These are phyloP conservation scores for Penicillium sp. DNA, from an alignment of 2,329 filamentous ascomycete genomes.

Conservation along the genomic window DNA sequence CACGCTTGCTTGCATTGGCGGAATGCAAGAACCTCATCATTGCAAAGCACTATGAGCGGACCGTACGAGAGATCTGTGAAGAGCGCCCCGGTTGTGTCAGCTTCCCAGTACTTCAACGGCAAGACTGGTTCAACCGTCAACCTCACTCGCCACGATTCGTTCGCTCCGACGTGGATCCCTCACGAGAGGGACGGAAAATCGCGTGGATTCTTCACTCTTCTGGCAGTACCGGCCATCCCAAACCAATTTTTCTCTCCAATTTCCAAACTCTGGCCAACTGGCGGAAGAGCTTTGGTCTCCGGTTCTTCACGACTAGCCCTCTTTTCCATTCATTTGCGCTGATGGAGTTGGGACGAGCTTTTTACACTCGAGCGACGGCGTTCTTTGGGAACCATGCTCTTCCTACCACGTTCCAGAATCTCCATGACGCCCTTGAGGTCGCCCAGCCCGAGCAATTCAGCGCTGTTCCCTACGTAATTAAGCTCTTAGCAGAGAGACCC, in stretches of 20 bases:
- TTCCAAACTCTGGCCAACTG: slow-evolving; percentile 46
- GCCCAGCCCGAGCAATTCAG: slow-evolving; percentile 40
- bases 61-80: slow-evolving; percentile 11
- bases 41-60: slow-evolving; percentile 17
- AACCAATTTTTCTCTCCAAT: slow-evolving; percentile 56
- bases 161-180: slow-evolving; percentile 15
- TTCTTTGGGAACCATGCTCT: slow-evolving; percentile 51
- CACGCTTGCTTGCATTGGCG: slow-evolving; percentile 40
- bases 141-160: slow-evolving; percentile 3
- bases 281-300: slow-evolving; percentile 39
- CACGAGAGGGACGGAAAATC: slow-evolving; percentile 30
- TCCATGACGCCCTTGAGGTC: slow-evolving; percentile 31
- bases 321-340: slow-evolving; percentile 56
- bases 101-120: slow-evolving; percentile 15
- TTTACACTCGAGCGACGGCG: slow-evolving; percentile 47
- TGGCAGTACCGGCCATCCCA: slow-evolving; percentile 57
- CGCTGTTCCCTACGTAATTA: slow-evolving; percentile 59
- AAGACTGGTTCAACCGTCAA: slow-evolving; percentile 18
- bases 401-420: slow-evolving; percentile 47
- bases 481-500: slow-evolving; percentile 54
- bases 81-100: slow-evolving; percentile 18
- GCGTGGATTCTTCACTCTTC: slow-evolving; percentile 45
- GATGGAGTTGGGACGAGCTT: slow-evolving; percentile 48
- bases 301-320: slow-evolving; percentile 50
- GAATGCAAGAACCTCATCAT: slow-evolving; percentile 28